phyloP scores from a whole-genome alignment of 805 yeast species.

The Sugiyamaella smithiae region DNA sequence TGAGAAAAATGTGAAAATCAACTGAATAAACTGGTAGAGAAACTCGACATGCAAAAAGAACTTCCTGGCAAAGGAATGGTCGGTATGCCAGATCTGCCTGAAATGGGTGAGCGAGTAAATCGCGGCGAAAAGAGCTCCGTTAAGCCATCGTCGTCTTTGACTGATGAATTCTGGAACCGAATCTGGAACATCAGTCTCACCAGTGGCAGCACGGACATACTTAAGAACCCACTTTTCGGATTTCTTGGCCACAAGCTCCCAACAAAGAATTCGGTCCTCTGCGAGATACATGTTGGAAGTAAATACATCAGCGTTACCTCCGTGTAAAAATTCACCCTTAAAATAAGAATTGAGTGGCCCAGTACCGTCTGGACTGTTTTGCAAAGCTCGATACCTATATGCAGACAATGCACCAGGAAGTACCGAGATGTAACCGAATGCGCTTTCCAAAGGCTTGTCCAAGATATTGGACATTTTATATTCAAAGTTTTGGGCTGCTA shows the following conservation, averaged over 20 bases:
- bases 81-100: slow-evolving; percentile 82
- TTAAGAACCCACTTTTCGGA: slow-evolving; percentile 84
- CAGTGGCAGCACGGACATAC: slow-evolving; percentile 88
- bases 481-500: slow-evolving; percentile 95
- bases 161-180: slow-evolving; percentile 89
- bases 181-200: slow-evolving; percentile 97
- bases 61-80: slow-evolving; percentile 79
- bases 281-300: slow-evolving; percentile 97
- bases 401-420: slow-evolving; percentile 96
- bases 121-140: slow-evolving; percentile 97
- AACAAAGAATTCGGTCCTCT: slow-evolving; percentile 92
- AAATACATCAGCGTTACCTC: slow-evolving; percentile 70
- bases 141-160: slow-evolving; percentile 97
- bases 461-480: slow-evolving; percentile 95
- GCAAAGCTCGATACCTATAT: slow-evolving; percentile 82
- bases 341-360: slow-evolving; percentile 90
- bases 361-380: slow-evolving; percentile 82
- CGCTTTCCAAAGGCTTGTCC: slow-evolving; percentile 91
- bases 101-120: slow-evolving; percentile 83
- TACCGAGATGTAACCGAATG: slow-evolving; percentile 89
- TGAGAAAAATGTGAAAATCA: slow-evolving; percentile 88
- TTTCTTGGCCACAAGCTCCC: slow-evolving; percentile 90
- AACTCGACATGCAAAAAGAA: slow-evolving; percentile 82
- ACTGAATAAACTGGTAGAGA: slow-evolving; percentile 75
- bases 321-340: slow-evolving; percentile 72